Conservation (phyloP, 805 yeast species). For the Myxozyma geophila region DNA sequence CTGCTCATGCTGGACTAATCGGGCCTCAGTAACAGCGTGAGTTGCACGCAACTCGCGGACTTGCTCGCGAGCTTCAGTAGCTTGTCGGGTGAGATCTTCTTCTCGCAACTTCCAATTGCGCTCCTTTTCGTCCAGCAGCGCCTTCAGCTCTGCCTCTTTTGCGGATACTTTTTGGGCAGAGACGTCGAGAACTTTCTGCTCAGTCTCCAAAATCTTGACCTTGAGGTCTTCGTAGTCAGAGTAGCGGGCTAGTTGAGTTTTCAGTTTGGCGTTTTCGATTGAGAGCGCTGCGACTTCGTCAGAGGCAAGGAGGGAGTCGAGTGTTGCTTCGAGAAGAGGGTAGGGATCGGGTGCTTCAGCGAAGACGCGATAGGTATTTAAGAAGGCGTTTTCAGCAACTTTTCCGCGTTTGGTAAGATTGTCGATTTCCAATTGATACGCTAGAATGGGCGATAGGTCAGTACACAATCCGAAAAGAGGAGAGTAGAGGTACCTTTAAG, state of each 20-base stretch:
- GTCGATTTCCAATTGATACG: constrained; percentile 89
- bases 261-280: constrained; percentile 52
- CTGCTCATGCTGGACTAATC: constrained; percentile 44
- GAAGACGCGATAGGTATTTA: constrained; percentile 71
- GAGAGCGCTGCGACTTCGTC: constrained; percentile 58
- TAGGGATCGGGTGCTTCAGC: constrained; percentile 94
- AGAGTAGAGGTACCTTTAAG: constrained; percentile 49
- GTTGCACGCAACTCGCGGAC: constrained; percentile 67
- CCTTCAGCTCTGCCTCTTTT: constrained; percentile 73
- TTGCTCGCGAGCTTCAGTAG: constrained; percentile 57
- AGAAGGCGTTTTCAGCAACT: constrained; percentile 70
- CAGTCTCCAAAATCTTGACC: constrained; percentile 61
- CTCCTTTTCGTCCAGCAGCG: constrained; percentile 73
- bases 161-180: constrained; percentile 61
- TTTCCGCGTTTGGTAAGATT: constrained; percentile 76
- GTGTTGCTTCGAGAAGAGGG: constrained; percentile 72
- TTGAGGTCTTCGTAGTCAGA: constrained; percentile 83
- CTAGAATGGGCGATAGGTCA: constrained; percentile 27
- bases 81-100: constrained; percentile 55
- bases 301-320: constrained; percentile 63
- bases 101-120: constrained; percentile 68
- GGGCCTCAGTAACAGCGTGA: constrained; percentile 67
- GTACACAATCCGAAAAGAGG: background rate
- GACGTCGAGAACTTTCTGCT: constrained; percentile 62
- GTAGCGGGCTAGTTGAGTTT: constrained; percentile 61